Evolutionary conservation across 352 stramenopile species (phyloP), one percentile per base, ranked within the genome.

Genomic region (Phytophthora citricola): DNA sequence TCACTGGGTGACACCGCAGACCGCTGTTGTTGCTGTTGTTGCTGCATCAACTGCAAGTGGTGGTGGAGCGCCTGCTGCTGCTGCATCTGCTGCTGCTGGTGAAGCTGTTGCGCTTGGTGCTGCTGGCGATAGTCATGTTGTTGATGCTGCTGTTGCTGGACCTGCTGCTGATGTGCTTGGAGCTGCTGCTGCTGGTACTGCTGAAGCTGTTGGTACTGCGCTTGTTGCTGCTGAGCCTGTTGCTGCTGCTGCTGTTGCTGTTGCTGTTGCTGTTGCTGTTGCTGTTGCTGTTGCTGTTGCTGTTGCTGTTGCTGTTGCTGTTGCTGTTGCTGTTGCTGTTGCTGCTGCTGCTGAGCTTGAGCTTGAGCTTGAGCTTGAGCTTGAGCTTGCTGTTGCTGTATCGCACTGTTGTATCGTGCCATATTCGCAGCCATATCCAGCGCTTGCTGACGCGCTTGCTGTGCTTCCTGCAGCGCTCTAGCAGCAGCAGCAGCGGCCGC

Each of bases 391-490:
- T 86, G 84, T 17, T 92, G 82, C 57, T 94, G 85, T 56, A 92
- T 89, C 27, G 74, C 81, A 54, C 57, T 87, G 48, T 84, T 89
- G 69, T 93, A 93, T 20, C 83, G 78, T 2, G 81, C 84, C 40
- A 86, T 77, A 51, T 83, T 89, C 5, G 84, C 83, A 49, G 87
- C 86, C 87, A 94, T 90, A 47, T 95, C 83, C 70, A 94, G 76
- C 11, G 87, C 88, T 78, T 94, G 82, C 34, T 93, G 80, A 0
- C 87, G 83, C 11, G 88, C 88, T 48, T 93, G 79, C 20, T 90
- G 81, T 0, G 87, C 87, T 50, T 93, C 87, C 36, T 93, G 85
- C 2, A 93, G 73, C 5, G 87, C 87, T 43, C 85, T 73, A 0
- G 88, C 86, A 9, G 88, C 88, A 4, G 84, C 88, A 0, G 82